Percentiles rank a stretch among this genome's conserved stretches.
Evolutionary conservation across 2,329 filamentous ascomycete genomes (phyloP).

Genomic region (Trichoderma simmonsii): DNA sequence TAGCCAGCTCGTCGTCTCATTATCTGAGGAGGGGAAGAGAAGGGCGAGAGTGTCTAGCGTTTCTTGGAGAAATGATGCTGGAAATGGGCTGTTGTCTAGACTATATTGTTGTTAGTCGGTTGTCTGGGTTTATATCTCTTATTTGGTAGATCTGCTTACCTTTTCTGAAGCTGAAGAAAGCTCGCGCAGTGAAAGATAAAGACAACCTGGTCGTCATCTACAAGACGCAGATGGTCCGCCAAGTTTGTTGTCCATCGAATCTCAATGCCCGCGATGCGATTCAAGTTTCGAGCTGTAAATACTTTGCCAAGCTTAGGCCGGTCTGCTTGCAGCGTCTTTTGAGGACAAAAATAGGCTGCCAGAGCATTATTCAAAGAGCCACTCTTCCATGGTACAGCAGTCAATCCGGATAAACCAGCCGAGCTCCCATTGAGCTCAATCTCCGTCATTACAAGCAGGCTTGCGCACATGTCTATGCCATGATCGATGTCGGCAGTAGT

Average conservation of each 20-base stretch:
- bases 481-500: background rate
- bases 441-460: constrained; percentile 2
- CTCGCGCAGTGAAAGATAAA: constrained; percentile 41
- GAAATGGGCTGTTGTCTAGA: constrained; percentile 25
- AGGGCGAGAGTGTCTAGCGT: constrained; percentile 37
- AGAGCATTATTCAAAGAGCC: background rate
- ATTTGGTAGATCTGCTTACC: background rate
- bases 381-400: background rate
- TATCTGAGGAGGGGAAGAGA: constrained; percentile 34
- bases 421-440: background rate
- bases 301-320: constrained; percentile 8
- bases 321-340: background rate
- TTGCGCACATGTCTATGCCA: constrained; percentile 9
- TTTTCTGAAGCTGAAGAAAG: constrained; percentile 33
- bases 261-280: constrained; percentile 35
- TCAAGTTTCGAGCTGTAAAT: constrained; percentile 13
- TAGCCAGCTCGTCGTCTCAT: constrained; percentile 26
- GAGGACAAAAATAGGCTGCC: background rate
- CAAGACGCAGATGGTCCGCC: constrained; percentile 39
- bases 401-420: background rate
- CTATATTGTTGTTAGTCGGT: background rate
- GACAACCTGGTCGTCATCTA: constrained; percentile 37
- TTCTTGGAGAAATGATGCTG: constrained; percentile 33
- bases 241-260: constrained; percentile 39
- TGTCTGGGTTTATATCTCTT: background rate